phyloP scores from a whole-genome alignment of 2,329 filamentous ascomycete genomes.

The Fusarium musae region DNA sequence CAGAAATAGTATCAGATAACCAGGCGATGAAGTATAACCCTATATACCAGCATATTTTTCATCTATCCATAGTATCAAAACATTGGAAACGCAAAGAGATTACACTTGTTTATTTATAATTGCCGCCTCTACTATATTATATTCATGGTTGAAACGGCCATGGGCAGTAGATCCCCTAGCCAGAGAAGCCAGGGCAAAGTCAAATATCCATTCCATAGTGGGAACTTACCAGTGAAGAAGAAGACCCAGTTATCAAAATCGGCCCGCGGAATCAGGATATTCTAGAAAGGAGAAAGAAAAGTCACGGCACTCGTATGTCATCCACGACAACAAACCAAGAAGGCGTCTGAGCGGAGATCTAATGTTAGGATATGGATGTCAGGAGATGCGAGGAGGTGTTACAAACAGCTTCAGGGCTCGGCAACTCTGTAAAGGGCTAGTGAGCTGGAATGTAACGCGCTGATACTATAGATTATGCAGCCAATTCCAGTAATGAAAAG shows the following conservation, averaged over 20 bases:
- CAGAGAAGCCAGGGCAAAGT: neutral
- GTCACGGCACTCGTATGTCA: slow-evolving; percentile 23
- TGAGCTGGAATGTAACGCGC: neutral
- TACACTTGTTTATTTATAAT: neutral
- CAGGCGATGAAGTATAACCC: neutral
- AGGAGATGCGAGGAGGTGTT: neutral
- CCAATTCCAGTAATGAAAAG: neutral
- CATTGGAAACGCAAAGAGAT: neutral
- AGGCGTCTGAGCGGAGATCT: neutral
- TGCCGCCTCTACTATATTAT: neutral
- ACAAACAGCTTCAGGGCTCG: neutral
- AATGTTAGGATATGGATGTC: neutral
- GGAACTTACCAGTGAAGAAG: neutral
- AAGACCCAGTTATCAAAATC: slow-evolving; percentile 22
- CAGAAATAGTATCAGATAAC: neutral
- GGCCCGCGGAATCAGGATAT: slow-evolving; percentile 29
- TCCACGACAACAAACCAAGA: neutral
- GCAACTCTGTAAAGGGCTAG: neutral
- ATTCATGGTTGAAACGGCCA: neutral
- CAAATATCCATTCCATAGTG: neutral
- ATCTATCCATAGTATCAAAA: neutral
- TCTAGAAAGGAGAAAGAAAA: slow-evolving; percentile 9
- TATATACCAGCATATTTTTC: neutral
- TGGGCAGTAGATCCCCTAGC: neutral
- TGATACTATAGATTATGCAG: neutral